Conservation (phyloP, 345 rosid species). For the Garcia nutans region DNA sequence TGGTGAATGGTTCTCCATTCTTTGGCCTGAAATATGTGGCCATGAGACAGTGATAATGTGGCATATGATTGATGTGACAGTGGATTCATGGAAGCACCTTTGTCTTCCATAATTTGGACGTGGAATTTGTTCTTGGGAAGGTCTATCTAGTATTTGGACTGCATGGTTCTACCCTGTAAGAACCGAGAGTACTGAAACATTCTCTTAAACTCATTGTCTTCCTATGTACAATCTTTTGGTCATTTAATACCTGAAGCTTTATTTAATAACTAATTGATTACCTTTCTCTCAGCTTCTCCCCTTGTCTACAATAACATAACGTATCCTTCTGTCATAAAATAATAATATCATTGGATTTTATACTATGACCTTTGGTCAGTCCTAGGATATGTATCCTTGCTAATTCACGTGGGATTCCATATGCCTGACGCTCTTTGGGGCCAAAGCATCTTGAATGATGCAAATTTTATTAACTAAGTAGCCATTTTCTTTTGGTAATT, state of each 20-base stretch:
- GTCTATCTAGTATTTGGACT: background rate
- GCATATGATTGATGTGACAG: background rate
- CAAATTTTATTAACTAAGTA: background rate
- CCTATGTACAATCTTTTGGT: too few species aligned
- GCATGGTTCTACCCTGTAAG: background rate
- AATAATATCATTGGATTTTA: too few species aligned
- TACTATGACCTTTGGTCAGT: too few species aligned
- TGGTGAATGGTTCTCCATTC: background rate
- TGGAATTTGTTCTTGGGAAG: background rate
- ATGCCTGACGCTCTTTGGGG: too few species aligned
- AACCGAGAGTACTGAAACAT: too few species aligned
- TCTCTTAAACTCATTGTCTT: too few species aligned
- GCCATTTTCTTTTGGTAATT: background rate
- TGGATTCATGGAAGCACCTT: background rate
- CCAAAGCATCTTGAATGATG: background rate
- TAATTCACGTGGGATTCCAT: too few species aligned
- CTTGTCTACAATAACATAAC: too few species aligned
- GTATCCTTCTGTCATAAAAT: background rate
- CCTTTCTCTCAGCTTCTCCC: background rate
- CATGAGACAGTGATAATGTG: background rate
- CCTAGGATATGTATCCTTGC: too few species aligned
- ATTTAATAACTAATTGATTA: background rate
- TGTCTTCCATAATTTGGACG: background rate
- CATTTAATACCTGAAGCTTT: background rate
- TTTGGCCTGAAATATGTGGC: background rate